Base-by-base conservation (phyloP, 2,329 filamentous ascomycete species). In the Blastomyces silverae region DNA sequence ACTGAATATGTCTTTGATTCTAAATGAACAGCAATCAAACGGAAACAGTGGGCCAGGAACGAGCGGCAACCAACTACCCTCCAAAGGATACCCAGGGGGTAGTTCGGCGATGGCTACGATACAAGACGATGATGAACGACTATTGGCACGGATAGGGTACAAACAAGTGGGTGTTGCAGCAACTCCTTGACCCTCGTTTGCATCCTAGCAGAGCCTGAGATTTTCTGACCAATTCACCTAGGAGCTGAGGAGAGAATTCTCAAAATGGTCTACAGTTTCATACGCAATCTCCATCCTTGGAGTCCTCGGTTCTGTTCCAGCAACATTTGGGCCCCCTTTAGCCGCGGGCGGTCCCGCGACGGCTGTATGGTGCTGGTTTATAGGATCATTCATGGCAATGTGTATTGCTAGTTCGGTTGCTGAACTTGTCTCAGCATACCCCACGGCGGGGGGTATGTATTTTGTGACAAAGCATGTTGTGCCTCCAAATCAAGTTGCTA, bases 401-500 rank as follows among this genome's bases (percentile, higher is more conserved):
- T 84, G 83, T 67, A 87, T 87, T 69, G 84, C 84, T 17, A 85
- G 82, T 68, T 87, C 84, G 65, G 85, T 88, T n/a, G 82, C 85
- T 55, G 85, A 88, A 73, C 74, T 88, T 62, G 85, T 87, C 37
- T 87, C 85, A 8, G 85, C 85, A 42, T 88, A 88, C 74, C 86
- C 86, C 44, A 88, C 86, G 1, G 85, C 85, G 1, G 85, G 85
- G 25, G 86, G 86, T 2, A 87, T 88, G 84, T 88, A 88, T 73
- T 88, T 87, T 72, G 85, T 87, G 44, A 86, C 84, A 11, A 87
- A 87, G 70, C 82, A 86, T 71, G 85, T 88, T 44, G 85, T 87
- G 1, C 85, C 85, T 10, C 76, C 79, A 20, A 80, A 85, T 64
- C 82, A 86, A 71, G 84, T 87, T 39, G 82, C 86, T 1, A 81